Evolutionary conservation across 2,329 filamentous ascomycete genomes (phyloP).

Genomic region (Beauveria asiatica): DNA sequence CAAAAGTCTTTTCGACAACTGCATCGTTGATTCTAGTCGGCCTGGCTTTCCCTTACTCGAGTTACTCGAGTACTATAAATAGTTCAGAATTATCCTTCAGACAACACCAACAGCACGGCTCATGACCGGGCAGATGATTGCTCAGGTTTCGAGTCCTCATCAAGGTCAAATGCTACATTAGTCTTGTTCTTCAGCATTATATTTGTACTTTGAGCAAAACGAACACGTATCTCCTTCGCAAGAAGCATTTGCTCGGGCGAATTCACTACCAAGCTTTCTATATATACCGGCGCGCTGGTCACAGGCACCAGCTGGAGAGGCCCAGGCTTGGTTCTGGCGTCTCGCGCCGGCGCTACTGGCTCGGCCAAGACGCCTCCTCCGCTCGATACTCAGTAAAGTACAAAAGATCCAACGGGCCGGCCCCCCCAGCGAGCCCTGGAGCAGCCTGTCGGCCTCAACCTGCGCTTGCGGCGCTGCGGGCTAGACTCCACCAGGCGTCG

Average conservation of each 20-base stretch:
- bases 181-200: too few relatives aligned
- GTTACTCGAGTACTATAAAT: too few relatives aligned
- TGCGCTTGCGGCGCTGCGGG: background rate
- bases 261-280: background rate
- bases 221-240: too few relatives aligned
- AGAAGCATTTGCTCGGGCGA: background rate
- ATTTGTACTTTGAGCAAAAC: too few relatives aligned
- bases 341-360: background rate
- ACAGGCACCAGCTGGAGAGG: background rate
- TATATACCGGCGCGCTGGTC: background rate
- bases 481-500: background rate
- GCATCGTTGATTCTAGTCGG: too few relatives aligned
- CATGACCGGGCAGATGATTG: too few relatives aligned
- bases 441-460: background rate
- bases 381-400: background rate
- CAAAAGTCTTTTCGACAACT: too few relatives aligned
- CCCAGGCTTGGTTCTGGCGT: background rate
- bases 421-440: background rate
- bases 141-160: too few relatives aligned
- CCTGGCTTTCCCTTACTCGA: too few relatives aligned
- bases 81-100: too few relatives aligned
- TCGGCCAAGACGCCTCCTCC: background rate
- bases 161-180: too few relatives aligned
- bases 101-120: too few relatives aligned
- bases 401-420: slow-evolving; percentile 5